Evolutionary conservation across 768 basidiomycete species (phyloP), one percentile per base, ranked within the genome.

Genomic region (Tulasnella sp.): DNA sequence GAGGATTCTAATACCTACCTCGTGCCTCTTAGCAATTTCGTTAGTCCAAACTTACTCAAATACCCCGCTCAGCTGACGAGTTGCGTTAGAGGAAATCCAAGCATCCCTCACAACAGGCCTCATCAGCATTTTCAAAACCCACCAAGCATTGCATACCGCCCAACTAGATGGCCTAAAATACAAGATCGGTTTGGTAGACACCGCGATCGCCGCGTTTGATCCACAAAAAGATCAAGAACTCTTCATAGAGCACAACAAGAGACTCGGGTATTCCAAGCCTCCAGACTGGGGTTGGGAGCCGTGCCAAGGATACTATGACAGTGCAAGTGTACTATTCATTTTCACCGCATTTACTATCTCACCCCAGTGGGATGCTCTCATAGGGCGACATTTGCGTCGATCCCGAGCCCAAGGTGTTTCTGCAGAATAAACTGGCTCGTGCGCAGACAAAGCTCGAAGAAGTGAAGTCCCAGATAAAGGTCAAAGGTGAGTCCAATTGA

Each of bases 211-310:
- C 21, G 69, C 72, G 29, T 74, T 90, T 7, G 71, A 82, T 61
- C 71, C 80, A 12, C 63, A 68, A 19, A 72, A 74, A 62, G 88
- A 90, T 62, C 83, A 88, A 65, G 73, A 71, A 46, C 69, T 88
- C 29, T 91, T 83, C 70, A 77, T 88, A 27, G 75, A 82, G 55
- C 73, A 82, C 64, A 90, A 91, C 65, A 67, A 79, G 34, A 73
- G 82, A 32, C 19, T 37, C n/a, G 52, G 52, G 36, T 90, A 89
- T 66, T 71, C 69, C 29, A 68, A 75, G 9, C 86, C 88, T 7
- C 64, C 63, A 9, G 81, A 87, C 64, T 86, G 79, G 82, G 67
- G 60, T 40, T 91, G 89, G 63, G 86, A 90, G 65, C 83, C 86
- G 12, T 86, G 83, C 60, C 61, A 75, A 6, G 77, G 70, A 52